Evolutionary conservation across 495 filamentous ascomycete genomes (phyloP).

Genomic region (Penicillium pancosmium): DNA sequence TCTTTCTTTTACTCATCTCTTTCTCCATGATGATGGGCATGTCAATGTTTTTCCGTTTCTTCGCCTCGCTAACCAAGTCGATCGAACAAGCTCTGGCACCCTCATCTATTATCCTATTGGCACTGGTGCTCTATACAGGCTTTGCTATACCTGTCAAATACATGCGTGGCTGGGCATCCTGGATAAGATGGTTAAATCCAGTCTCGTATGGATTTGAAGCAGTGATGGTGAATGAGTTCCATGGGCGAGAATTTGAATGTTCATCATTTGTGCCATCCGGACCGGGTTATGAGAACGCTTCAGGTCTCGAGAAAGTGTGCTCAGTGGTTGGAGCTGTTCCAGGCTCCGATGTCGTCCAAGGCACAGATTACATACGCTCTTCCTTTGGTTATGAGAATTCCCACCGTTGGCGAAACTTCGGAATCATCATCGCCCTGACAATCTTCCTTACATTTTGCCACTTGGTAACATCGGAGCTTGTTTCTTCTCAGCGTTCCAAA

Average conservation of each 20-base stretch:
- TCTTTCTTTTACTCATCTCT: constrained; percentile 62
- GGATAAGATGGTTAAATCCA: constrained; percentile 86
- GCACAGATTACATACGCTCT: constrained; percentile 66
- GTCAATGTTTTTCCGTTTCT: constrained; percentile 75
- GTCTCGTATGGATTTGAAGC: constrained; percentile 86
- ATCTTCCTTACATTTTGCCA: background rate
- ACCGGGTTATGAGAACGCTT: constrained; percentile 52
- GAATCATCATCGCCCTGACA: constrained; percentile 71
- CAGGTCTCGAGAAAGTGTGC: constrained; percentile 54
- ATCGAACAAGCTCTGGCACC: constrained; percentile 84
- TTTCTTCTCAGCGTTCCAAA: background rate
- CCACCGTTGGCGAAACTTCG: constrained; percentile 81
- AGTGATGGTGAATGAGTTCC: constrained; percentile 90
- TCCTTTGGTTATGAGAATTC: constrained; percentile 63
- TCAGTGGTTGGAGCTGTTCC: constrained; percentile 61
- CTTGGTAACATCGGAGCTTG: background rate
- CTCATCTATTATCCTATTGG: constrained; percentile 79
- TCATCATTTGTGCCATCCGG: constrained; percentile 59
- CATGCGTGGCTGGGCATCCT: constrained; percentile 83
- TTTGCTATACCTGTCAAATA: constrained; percentile 74
- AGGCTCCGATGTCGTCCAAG: constrained; percentile 58
- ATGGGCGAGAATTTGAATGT: constrained; percentile 65
- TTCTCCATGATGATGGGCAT: constrained; percentile 69
- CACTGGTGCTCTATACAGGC: constrained; percentile 84
- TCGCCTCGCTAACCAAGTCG: constrained; percentile 74